Evolutionary conservation across 1,284 basidiomycete species (phyloP).

Genomic region (Puccinia polysora): DNA sequence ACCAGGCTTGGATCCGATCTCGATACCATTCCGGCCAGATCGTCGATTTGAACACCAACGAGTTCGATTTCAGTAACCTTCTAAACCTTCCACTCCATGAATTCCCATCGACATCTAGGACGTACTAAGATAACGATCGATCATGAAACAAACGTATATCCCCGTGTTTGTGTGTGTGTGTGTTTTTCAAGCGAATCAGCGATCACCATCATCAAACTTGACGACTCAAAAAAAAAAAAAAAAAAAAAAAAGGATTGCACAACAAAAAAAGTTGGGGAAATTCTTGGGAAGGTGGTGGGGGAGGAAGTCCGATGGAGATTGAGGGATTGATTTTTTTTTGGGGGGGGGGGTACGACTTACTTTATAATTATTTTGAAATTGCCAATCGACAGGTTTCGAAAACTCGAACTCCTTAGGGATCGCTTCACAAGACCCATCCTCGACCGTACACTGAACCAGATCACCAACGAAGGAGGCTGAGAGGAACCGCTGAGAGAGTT

Average conservation of each 20-base stretch:
- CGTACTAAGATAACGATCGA: no score
- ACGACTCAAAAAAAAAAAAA: background rate
- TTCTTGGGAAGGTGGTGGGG: no score
- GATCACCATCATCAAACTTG: no score
- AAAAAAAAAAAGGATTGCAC: no score
- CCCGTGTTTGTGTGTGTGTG: no score
- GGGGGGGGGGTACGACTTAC: background rate
- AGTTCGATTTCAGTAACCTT: conserved; percentile 54
- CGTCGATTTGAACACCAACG: conserved; percentile 55
- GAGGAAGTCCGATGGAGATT: no score
- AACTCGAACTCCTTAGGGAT: conserved; percentile 45
- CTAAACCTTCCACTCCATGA: conserved; percentile 53
- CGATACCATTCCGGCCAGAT: conserved; percentile 56
- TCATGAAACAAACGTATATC: no score
- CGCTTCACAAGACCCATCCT: conserved; percentile 45
- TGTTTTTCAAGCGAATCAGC: no score
- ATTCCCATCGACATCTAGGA: conserved; percentile 44
- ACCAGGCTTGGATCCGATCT: conserved; percentile 59
- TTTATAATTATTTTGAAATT: conserved; percentile 34
- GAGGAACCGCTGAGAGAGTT: conserved; percentile 49
- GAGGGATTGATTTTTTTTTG: no score
- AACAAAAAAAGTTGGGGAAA: no score
- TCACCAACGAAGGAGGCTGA: conserved; percentile 54
- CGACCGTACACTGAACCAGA: conserved; percentile 46
- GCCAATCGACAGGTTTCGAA: conserved; percentile 44